phyloP scores from a whole-genome alignment of 1,139 yeast genomes.

The Pichia sp. region DNA sequence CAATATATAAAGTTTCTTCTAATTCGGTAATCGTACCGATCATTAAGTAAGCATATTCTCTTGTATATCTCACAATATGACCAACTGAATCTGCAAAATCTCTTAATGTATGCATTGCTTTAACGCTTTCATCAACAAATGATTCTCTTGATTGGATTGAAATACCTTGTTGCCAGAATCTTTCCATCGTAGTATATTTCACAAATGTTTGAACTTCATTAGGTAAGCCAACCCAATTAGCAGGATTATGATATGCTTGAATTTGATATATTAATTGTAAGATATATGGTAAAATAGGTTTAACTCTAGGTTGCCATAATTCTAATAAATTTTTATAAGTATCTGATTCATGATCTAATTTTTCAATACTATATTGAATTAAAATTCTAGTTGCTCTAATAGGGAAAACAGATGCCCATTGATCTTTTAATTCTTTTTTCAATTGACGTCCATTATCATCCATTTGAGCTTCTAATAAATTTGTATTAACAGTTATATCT shows the following conservation, averaged over 20 bases:
- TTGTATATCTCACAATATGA: slow-evolving; percentile 86
- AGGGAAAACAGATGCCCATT: slow-evolving; percentile 93
- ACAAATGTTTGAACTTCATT: slow-evolving; percentile 88
- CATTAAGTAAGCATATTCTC: slow-evolving; percentile 91
- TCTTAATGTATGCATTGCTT: slow-evolving; percentile 85
- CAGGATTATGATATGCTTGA: slow-evolving; percentile 91
- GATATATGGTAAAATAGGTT: slow-evolving; percentile 87
- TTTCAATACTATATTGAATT: slow-evolving; percentile 92
- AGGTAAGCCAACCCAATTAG: slow-evolving; percentile 83
- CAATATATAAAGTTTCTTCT: slow-evolving; percentile 82
- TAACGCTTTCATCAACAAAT: slow-evolving; percentile 88
- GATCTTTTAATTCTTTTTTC: slow-evolving; percentile 73
- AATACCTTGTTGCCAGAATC: slow-evolving; percentile 98
- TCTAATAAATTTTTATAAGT: slow-evolving; percentile 67
- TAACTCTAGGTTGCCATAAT: slow-evolving; percentile 90
- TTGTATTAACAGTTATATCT: slow-evolving; percentile 71
- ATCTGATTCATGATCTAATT: slow-evolving; percentile 68
- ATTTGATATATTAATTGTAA: slow-evolving; percentile 82
- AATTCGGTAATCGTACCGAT: slow-evolving; percentile 85
- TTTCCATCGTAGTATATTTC: slow-evolving; percentile 76
- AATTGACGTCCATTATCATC: slow-evolving; percentile 83
- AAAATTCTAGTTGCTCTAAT: slow-evolving; percentile 92
- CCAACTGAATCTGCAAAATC: slow-evolving; percentile 99
- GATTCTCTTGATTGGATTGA: slow-evolving; percentile 92
- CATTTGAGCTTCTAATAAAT: slow-evolving; percentile 72